These are phyloP conservation scores for Kernera saxatilis DNA, from an alignment of 345 rosid genomes.

Conservation along the genomic window DNA sequence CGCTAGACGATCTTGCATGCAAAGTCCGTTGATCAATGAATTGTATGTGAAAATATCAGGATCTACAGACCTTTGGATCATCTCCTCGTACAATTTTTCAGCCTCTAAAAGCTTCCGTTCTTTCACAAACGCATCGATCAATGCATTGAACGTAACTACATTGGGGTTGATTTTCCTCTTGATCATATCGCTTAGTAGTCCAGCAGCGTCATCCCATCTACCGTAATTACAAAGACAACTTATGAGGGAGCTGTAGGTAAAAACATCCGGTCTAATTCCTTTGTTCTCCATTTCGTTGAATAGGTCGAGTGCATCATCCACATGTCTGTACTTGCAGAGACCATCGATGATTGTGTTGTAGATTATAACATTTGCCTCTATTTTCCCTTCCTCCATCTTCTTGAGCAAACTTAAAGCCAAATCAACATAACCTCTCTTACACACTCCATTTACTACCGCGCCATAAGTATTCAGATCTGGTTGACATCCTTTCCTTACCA, in stretches of 20 bases:
- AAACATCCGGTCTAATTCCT: neutral
- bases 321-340: neutral
- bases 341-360: too few species aligned
- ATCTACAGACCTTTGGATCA: neutral
- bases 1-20: neutral
- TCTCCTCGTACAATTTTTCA: neutral
- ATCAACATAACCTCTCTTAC: too few species aligned
- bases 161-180: neutral
- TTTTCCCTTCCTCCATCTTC: too few species aligned
- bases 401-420: too few species aligned
- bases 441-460: neutral
- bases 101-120: neutral
- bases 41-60: neutral
- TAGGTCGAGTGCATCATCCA: neutral
- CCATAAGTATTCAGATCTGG: neutral
- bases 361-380: too few species aligned
- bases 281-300: neutral
- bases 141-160: neutral
- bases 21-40: neutral
- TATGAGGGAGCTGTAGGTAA: neutral
- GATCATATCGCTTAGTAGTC: neutral
- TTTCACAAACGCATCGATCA: neutral
- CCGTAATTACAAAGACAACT: neutral
- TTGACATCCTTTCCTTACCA: neutral
- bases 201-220: neutral